These are phyloP conservation scores for Nelumbo lutea DNA, from an alignment of 164 flowering plant genomes.

Conservation along the genomic window DNA sequence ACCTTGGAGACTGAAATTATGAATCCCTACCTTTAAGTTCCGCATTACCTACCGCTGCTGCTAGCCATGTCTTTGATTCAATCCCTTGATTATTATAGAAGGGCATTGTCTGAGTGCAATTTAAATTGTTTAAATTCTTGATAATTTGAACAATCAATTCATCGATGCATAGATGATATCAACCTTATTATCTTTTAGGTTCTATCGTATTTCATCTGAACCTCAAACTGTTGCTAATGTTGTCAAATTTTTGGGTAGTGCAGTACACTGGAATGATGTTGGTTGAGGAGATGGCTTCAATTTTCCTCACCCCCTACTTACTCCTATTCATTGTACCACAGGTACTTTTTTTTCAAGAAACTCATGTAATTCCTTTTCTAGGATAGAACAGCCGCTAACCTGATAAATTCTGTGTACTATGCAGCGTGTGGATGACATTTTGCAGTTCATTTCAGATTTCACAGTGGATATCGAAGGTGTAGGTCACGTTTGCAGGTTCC, in stretches of 20 bases:
- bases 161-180: too few relatives aligned
- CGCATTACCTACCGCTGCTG: too few relatives aligned
- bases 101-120: too few relatives aligned
- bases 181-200: background rate
- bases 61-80: too few relatives aligned
- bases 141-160: too few relatives aligned
- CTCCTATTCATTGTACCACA: constrained; percentile 83
- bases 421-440: constrained; percentile 90
- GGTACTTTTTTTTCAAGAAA: constrained; percentile 31
- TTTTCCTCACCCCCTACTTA: constrained; percentile 84
- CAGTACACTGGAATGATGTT: constrained; percentile 98
- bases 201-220: background rate
- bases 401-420: constrained; percentile 10
- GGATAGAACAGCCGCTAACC: background rate
- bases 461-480: constrained; percentile 90
- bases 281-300: constrained; percentile 97
- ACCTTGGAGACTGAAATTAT: too few relatives aligned
- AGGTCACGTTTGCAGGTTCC: constrained; percentile 96
- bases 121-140: too few relatives aligned
- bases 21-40: too few relatives aligned
- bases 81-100: too few relatives aligned
- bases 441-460: constrained; percentile 84
- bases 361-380: background rate
- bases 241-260: constrained; percentile 12
- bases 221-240: background rate